Evolutionary conservation across 164 flowering plant genomes (phyloP), one percentile per base, ranked within the genome.

Genomic region (Umbellularia californica): DNA sequence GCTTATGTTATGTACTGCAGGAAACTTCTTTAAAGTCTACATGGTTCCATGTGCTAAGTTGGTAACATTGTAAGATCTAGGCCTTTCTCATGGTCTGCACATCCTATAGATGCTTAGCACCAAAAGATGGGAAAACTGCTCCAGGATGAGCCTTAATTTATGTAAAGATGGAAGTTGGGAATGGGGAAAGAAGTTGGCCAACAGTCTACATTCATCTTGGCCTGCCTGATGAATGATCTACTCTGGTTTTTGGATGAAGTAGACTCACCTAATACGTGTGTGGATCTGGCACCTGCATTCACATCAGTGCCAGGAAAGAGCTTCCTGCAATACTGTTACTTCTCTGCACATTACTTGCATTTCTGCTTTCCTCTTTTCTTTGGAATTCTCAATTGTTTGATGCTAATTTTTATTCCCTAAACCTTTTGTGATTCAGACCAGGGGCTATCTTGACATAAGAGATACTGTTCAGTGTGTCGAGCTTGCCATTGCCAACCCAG

Each of bases 401-500:
- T 68, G 28, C 22, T 41, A 20, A 10, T 60, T 52, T n/a, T 65
- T 52, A 23, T 14, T 19, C 5, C 20, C 47, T 35, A 71, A 17
- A 41, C 10, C 68, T 55, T 14, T 55, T 12, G 17, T 25, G 47
- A 33, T 82, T 55, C 89, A 95, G 97, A 95, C 99, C 33, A 80
- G 97, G 75, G 99, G 97, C 13, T 93, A 90, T 83, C 97, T 95
- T 60, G 99, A 95, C 86, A 93, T 93, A 74, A 87, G 99, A 81
- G 99, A 95, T 70, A 95, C 99, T 63, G 94, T 95, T 69, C 98
- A 92, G 78, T 95, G 99, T 58, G 93, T 95, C 5, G 99, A 93
- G 81, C 90, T 95, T 27, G 97, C 99, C 66, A 90, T 95, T 75
- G 91, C 97, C 65, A 90, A 91, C 75, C 97, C 97, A 41, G 99